Evolutionary conservation across 345 rosid genomes (phyloP), one percentile per base, ranked within the genome.

Genomic region (Gossypium thurberi): DNA sequence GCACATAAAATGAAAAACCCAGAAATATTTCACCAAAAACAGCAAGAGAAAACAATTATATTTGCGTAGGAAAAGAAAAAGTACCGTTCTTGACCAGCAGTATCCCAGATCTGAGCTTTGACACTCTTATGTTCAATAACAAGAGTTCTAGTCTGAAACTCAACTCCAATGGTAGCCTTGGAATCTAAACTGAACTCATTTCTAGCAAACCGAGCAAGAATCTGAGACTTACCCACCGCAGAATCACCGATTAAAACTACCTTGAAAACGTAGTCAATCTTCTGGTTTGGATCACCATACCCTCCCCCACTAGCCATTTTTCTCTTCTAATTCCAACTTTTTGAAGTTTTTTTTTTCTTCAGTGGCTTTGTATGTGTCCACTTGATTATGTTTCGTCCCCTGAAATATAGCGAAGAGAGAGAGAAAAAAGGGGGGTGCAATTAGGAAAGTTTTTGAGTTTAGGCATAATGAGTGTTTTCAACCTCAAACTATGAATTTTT

Each of bases 81-180:
- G 9, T 68, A 89, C 94, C 94, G 81, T 82, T 94, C 98, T 77
- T 94, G 97, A 17, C 97, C 98, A 71, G 97, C 98, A 72, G 98
- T 94, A 72, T 94, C 98, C 98, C 98, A 94, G 97, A 94, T 91
- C 97, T 94, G 98, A 70, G 97, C 98, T 81, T 94, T 91, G 40
- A 94, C 86, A 72, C 87, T 87, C 81, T 91, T 92, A 14, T 89
- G 90, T 43, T 90, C 84, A 67, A 94, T 91, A 20, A 79, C 78
- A 58, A 91, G 77, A 6, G 90, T 89, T 68, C 90, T 87, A 52
- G 97, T 94, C 79, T 94, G 97, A 74, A 94, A 94, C 84, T 94
- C 98, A 17, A 91, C 98, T 18, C 98, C 97, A 68, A 91, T 94
- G 8, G 98, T 94, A 50, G 97, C 93, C 69, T 94, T 94, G 5